Base-by-base conservation (phyloP, 148 eudicot genomes). In the Rhododendron simsii region DNA sequence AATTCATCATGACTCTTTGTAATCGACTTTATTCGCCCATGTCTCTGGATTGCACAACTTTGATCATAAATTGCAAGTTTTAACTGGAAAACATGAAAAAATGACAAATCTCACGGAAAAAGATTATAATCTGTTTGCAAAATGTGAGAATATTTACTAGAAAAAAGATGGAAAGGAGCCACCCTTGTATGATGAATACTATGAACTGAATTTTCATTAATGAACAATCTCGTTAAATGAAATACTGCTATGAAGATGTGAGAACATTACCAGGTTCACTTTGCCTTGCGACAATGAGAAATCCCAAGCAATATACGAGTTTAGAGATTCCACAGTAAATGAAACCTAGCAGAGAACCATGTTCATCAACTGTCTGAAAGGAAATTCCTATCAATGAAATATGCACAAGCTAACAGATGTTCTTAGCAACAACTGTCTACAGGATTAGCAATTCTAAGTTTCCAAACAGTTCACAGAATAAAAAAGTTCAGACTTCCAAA, bases 231-330 rank as follows among this genome's bases (percentile, higher is more conserved):
- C 48, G 51, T 44, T 69, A 20, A 83, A 61, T 7, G 47, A 63
- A 59, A 44, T 41, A 81, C 44, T 28, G 23, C 59, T 26, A 0
- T 83, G 20, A 82, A 81, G 48, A 55, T 73, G 18, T 47, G 76
- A 50, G 84, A 90, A 57, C 82, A 59, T 81, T 94, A 97, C 99
- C 98, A 92, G 57, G 89, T 83, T 93, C 85, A 95, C 82, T 87
- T 92, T 97, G 78, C 99, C 95, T 90, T 93, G 95, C 21, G 88
- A 91, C 88, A 97, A 63, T 67, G 95, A 86, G 87, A 97, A 97
- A 88, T 95, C 98, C 99, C 99, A 97, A 78, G 98, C 99, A 84
- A 97, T 95, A 85, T 95, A 97, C 12, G 99, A 95, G 87, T 97
- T 97, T 63, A 94, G 81, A 39, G 98, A 90, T 76, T 97, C 99